Evolutionary conservation across 306 rosid species (phyloP), one percentile per base, ranked within the genome.

Genomic region (Alnus rubra): DNA sequence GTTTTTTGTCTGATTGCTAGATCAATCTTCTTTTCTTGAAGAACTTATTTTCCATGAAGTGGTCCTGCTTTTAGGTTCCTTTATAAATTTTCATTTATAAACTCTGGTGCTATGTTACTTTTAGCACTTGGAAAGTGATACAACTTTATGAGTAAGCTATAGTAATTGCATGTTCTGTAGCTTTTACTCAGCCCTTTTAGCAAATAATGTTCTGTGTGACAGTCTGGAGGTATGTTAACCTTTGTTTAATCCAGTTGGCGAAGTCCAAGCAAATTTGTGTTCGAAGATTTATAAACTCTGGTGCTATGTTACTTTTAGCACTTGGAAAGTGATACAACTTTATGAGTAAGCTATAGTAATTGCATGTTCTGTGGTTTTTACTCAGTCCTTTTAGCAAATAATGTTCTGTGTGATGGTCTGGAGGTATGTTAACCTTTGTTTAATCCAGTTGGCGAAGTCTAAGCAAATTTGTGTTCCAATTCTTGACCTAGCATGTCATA

Each of bases 1-100:
- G 73, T 73, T 45, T 53, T 47, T 10, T 67, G 68, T 52, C 49
- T 55, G 78, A 45, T 73, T 74, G 65, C 56, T 53, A 69, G 52
- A 63, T 33, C 31, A 81, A 2, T 69, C 63, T 73, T 13, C 48
- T 8, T 60, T 71, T 69, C 52, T 73, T 5, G 16, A 33, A 76
- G 5, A 74, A 62, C 39, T 42, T n/a, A 48, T 75, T 78, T 52
- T 53, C 2, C 55, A 56, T 68, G 76, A 48, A 10, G 48, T 65
- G 37, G 39, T 59, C 65, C 16, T 71, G 23, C 15, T 39, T 67
- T 16, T 18, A 7, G 30, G 23, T 58, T 35, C 5, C 9, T 49
- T 10, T 49, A 2, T 12, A 10, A 49, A 10, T 37, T 12, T 67
- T 18, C 71, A 67, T 9, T 1, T 39, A 39, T 16, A 37, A 42